Conservation (phyloP, 306 rosid genomes). For the Oxytropis ochrocephala region DNA sequence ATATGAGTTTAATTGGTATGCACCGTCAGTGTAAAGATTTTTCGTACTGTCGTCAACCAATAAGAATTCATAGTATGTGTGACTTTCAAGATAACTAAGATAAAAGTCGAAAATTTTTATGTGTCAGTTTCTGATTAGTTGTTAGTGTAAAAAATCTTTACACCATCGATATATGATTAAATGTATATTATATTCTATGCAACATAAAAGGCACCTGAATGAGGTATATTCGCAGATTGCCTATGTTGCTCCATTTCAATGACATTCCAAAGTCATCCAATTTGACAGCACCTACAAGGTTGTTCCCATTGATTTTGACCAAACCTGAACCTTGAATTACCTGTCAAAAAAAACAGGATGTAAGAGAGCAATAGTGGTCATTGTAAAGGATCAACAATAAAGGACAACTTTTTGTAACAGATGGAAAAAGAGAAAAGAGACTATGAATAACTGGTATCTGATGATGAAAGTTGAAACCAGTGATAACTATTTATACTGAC, state of each 20-base stretch:
- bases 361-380: background rate
- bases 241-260: constrained; percentile 81
- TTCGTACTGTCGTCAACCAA: too few species aligned
- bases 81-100: too few species aligned
- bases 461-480: background rate
- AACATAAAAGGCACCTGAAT: constrained; percentile 52
- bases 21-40: too few species aligned
- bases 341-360: constrained; percentile 33
- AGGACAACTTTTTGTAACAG: background rate
- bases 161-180: too few species aligned
- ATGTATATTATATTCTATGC: background rate
- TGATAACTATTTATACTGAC: background rate
- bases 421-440: background rate
- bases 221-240: constrained; percentile 66
- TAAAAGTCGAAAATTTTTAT: too few species aligned
- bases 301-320: constrained; percentile 58
- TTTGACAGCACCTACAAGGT: constrained; percentile 54
- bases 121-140: too few species aligned
- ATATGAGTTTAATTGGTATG: background rate
- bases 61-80: too few species aligned
- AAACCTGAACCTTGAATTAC: constrained; percentile 56
- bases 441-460: background rate
- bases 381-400: background rate
- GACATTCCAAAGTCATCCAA: constrained; percentile 63
- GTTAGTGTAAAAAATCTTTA: too few species aligned